These are phyloP conservation scores for Orbilia quercus DNA, from an alignment of 2,329 filamentous ascomycete species.

Conservation along the genomic window DNA sequence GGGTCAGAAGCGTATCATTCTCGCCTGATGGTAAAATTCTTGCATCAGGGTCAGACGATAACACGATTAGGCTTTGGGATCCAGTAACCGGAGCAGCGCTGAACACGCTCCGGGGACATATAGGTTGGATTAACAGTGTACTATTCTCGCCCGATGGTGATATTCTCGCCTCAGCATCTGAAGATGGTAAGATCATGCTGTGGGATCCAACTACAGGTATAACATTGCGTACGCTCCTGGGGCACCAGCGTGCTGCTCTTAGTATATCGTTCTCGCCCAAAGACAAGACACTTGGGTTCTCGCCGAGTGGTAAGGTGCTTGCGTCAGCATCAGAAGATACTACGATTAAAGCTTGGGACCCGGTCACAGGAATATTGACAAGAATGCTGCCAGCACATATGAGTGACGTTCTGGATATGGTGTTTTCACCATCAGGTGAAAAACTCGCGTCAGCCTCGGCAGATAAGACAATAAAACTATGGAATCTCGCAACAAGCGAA, in stretches of 20 bases:
- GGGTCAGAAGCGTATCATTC: slow-evolving; percentile 1
- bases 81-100: slow-evolving; percentile 62
- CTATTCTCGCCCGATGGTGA: not conserved
- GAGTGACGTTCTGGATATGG: too few relatives aligned
- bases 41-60: slow-evolving; percentile 6
- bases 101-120: not conserved
- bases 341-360: not conserved
- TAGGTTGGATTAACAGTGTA: not conserved
- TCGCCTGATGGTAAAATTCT: slow-evolving; percentile 14
- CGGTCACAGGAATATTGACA: not conserved
- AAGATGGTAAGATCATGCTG: slow-evolving; percentile 4
- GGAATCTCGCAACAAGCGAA: not conserved
- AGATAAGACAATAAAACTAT: slow-evolving; percentile 10
- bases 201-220: slow-evolving; percentile 5
- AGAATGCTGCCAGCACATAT: too few relatives aligned
- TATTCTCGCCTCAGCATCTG: not conserved
- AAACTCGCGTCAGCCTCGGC: not conserved
- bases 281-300: too few relatives aligned
- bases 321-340: not conserved
- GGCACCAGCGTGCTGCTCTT: not conserved
- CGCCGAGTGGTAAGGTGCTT: not conserved
- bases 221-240: not conserved
- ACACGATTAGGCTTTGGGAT: slow-evolving; percentile 63
- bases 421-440: not conserved
- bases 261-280: not conserved